Base-by-base conservation (phyloP, 2,329 filamentous ascomycete genomes). In the Dothideomycetes sp. region DNA sequence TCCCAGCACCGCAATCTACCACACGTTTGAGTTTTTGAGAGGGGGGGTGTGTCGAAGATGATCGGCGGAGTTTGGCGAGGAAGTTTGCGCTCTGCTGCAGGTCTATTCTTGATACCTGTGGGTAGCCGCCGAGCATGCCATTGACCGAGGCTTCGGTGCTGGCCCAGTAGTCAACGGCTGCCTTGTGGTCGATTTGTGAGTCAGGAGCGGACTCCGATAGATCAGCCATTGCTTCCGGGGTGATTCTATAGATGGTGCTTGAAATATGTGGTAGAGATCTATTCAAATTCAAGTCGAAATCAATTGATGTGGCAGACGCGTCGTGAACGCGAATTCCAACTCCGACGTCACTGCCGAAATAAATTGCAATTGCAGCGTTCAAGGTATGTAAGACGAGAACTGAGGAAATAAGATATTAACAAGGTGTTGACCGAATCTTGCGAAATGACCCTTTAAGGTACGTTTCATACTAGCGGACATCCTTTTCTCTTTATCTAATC, bases 41-140 rank as follows among this genome's bases (percentile, higher is more conserved):
- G 55, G 36, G 22, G 22, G 45, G 45, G 37, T 51, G 48, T 22
- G 44, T 40, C 8, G 54, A 48, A 29, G 52, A 59, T 29, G 53
- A 48, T 14, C 65, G 61, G 5, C 73, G 73, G 3, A 87, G 61
- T 52, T 83, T 84, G 11, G 75, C 71, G 24, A 86, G 59, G 57
- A 88, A 86, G 38, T 72, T 78, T 24, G 73, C 70, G 1, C 77
- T 84, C 31, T 79, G 80, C 50, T 79, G 75, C 5, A 89, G 66
- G 56, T 88, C 84, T 44, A 82, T 72, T 45, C 75, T 72, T 24
- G 77, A 81, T 53, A 84, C 72, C 56, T 77, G 70, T 2, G 75
- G 75, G 66, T 60, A 88, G 42, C 72, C 84, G 45, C 85, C 87
- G 2, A 94, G 79, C 80, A 91, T 88, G 53, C 85, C 84, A 50